Evolutionary conservation across 305 asterid genomes (phyloP).

Genomic region (Solanum hybrid): DNA sequence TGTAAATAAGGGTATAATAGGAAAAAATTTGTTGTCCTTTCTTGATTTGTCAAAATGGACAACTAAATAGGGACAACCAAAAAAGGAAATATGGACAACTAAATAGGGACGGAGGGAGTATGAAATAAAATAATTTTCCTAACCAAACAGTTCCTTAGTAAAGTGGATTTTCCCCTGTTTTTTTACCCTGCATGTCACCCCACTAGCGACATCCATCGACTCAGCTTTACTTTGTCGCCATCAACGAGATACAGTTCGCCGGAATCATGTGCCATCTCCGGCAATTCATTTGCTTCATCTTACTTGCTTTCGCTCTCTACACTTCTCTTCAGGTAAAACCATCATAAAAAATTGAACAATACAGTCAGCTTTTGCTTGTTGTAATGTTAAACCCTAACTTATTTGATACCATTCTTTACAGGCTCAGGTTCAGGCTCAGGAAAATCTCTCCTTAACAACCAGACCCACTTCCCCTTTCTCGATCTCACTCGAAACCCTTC

Average conservation of each 20-base stretch:
- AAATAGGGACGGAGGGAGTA: no score
- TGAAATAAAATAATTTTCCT: neutral
- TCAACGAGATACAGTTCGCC: neutral
- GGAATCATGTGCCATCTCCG: constrained; percentile 3
- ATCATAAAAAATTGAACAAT: neutral
- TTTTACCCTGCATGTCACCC: neutral
- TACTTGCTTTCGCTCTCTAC: constrained; percentile 22
- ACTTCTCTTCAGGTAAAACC: constrained; percentile 29
- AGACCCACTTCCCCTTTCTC: constrained; percentile 43
- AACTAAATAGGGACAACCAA: no score
- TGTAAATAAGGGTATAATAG: no score
- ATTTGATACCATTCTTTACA: neutral
- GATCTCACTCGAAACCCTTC: constrained; percentile 49
- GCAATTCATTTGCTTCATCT: constrained; percentile 12
- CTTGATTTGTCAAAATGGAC: no score
- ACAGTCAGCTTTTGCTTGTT: neutral
- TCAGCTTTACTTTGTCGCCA: neutral
- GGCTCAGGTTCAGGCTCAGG: neutral
- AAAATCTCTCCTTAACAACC: constrained; percentile 1
- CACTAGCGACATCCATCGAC: neutral
- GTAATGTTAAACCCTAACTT: neutral
- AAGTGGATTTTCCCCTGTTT: neutral
- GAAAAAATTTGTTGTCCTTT: no score
- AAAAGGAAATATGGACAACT: no score
- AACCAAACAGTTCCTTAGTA: neutral